Evolutionary conservation across 306 rosid species (phyloP).

Genomic region (Cucumis melo): DNA sequence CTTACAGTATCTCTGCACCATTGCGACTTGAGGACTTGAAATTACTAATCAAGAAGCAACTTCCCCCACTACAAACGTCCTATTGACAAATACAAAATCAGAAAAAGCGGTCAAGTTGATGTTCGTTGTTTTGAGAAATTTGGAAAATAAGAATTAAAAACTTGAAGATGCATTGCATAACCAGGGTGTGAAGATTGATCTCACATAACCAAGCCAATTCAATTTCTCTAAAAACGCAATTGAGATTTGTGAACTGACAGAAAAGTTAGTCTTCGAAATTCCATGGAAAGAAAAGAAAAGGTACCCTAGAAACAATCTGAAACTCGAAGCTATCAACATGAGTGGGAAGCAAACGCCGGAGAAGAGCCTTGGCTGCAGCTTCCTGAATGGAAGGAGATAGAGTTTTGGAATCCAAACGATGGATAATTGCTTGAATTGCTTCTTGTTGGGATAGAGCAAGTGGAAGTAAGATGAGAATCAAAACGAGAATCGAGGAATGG

Average conservation of each 20-base stretch:
- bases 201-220: background rate
- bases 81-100: constrained; percentile 13
- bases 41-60: constrained; percentile 64
- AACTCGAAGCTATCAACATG: constrained; percentile 20
- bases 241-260: background rate
- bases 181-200: background rate
- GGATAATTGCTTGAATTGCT: constrained; percentile 43
- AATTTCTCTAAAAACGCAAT: background rate
- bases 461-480: constrained; percentile 24
- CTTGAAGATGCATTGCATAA: background rate
- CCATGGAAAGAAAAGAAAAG: background rate
- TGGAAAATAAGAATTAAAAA: background rate
- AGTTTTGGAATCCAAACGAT: constrained; percentile 53
- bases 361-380: constrained; percentile 52
- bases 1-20: constrained; percentile 62
- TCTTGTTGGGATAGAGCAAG: constrained; percentile 19
- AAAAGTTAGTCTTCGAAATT: background rate
- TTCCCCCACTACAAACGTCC: constrained; percentile 71
- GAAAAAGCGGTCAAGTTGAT: background rate
- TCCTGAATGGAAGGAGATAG: constrained; percentile 58
- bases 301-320: constrained; percentile 56
- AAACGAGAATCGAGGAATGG: constrained; percentile 22
- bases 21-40: constrained; percentile 31
- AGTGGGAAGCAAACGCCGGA: constrained; percentile 55
- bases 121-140: background rate